Base-by-base conservation (phyloP, 257 asterid species). In the Petrea volubilis region DNA sequence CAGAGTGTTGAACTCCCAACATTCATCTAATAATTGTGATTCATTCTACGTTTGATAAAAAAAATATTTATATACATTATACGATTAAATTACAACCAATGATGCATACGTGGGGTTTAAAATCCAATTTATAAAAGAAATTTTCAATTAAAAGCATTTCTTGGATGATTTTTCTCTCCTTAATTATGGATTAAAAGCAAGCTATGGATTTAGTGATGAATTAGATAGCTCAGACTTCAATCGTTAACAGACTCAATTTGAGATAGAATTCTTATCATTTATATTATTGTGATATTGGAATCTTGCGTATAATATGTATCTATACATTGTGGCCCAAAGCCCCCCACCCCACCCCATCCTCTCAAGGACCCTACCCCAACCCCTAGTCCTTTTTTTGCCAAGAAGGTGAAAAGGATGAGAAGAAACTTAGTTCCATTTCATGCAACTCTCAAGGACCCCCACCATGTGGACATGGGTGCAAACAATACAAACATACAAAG, bases 401-500 rank as follows among this genome's bases (percentile, higher is more conserved):
- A 61, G 62, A 74, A 49, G 46, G 53, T 43, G 67, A 46, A 64
- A 7, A 61, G 78, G 80, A 55, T 71, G 74, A 57, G 67, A 74
- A 56, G 72, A 69, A 70, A 67, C 38, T 69, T 73, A 63, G n/a
- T 44, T 43, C 4, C 29, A 27, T 6, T 46, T 20, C 53, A 57
- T 53, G 68, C 73, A 60, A 36, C 75, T 53, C 24, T 41, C 15
- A 33, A 57, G 76, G 80, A 55, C 74, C 82, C 80, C 80, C 83
- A 74, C 83, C 81, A 63, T 72, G 80, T 78, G 82, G 82, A 74
- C 36, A 77, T 18, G 67, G 78, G 21, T 71, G 67, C 78, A 77
- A 59, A 69, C 75, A 80, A 64, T 60, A 69, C 27, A 2, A 50
- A 28, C 77, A 60, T 51, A 70, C 82, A 71, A 79, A 79, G 51